Evolutionary conservation across 805 yeast species (phyloP), one percentile per base, ranked within the genome.

Genomic region (Saturnispora sanitii): DNA sequence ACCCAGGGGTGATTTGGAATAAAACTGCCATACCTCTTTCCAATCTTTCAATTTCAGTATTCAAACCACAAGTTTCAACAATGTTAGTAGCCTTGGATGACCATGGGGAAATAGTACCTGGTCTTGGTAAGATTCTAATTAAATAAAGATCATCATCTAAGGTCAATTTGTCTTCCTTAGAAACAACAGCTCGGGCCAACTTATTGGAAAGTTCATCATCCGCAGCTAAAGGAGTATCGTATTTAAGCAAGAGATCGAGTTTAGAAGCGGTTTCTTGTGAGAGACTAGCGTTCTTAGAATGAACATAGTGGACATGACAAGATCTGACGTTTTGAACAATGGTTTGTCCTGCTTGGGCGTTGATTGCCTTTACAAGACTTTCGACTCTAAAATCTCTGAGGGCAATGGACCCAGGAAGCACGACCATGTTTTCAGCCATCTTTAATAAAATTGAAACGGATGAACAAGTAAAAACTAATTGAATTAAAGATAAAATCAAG

Each of bases 21-120:
- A 84, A 62, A 31, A 92, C 64, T 5, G 92, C 79, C 47, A 80
- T 51, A 44, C 98, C 99, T 56, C 98, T 77, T 67, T 92, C 99
- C 43, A 92, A 79, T 53, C 97, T 75, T 55, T 77, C 84, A 37
- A 92, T 69, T 45, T 70, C 73, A 16, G 70, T 68, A 29, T 68
- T 73, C 45, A 92, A 70, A 8, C 96, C 96, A 65, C 95, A 85
- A 42, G 84, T 94, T 42, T 79, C 75, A 39, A 88, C 74, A 50
- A 92, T 92, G 64, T 92, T 90, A 31, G 98, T 88, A 21, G 99
- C 99, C 65, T 92, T 92, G 12, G 97, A 88, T 8, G 96, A 85
- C 99, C 99, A 92, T 26, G 98, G 97, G 20, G 97, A 88, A 49
- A 92, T 90, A 11, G 98, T 92, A 46, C 98, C 98, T 6, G 87